Percentiles rank a stretch among this genome's conserved stretches.
phyloP scores from a whole-genome alignment of 495 filamentous ascomycete species.

The Annulohypoxylon maeteangense region DNA sequence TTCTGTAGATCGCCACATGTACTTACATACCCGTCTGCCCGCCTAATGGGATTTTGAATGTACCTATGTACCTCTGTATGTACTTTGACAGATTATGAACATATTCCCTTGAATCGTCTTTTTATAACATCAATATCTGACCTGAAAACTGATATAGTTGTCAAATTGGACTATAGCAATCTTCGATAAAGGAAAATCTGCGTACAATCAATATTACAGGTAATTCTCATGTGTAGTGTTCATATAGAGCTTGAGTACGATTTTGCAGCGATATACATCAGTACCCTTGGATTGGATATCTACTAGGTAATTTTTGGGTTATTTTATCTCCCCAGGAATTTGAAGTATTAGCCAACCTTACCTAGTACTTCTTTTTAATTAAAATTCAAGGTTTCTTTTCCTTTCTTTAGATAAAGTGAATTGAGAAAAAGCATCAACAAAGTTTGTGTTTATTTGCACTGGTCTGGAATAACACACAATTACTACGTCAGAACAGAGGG shows the following conservation, averaged over 20 bases:
- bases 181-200: not conserved
- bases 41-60: not conserved
- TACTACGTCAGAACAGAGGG: constrained; percentile 20
- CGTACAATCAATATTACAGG: not conserved
- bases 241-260: not conserved
- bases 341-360: too few relatives aligned
- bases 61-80: not conserved
- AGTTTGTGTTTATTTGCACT: constrained; percentile 5
- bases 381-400: not conserved
- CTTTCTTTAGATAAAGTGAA: not conserved
- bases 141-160: not conserved
- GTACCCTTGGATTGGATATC: not conserved
- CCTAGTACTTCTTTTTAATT: not conserved
- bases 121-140: not conserved
- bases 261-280: not conserved
- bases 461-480: not conserved
- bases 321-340: too few relatives aligned
- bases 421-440: too few relatives aligned
- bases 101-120: not conserved
- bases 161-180: not conserved
- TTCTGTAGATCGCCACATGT: not conserved
- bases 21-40: not conserved
- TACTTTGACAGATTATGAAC: not conserved
- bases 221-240: not conserved
- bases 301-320: too few relatives aligned